These are phyloP conservation scores for Limnanthes douglasii DNA, from an alignment of 345 rosid genomes.

Conservation along the genomic window DNA sequence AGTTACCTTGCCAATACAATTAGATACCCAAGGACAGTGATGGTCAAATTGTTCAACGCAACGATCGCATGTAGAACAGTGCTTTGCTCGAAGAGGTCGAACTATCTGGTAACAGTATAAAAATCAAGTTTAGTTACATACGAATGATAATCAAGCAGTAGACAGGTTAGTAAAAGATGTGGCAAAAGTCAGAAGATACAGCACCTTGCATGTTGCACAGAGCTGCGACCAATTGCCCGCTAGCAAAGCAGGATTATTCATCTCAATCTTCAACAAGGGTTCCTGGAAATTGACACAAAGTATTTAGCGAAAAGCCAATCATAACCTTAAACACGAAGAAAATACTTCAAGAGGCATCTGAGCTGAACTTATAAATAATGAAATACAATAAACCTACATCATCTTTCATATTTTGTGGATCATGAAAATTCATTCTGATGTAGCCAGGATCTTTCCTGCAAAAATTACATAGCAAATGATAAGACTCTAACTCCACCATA, in stretches of 20 bases:
- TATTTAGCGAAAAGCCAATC: conserved; percentile 5
- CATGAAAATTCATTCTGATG: conserved; percentile 68
- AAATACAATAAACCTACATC: conserved; percentile 39
- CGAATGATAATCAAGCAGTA: conserved; percentile 1
- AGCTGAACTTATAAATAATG: conserved; percentile 2
- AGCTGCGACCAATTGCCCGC: conserved; percentile 98
- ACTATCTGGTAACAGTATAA: conserved; percentile 42
- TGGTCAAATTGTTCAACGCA: conserved; percentile 99
- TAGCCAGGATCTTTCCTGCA: conserved; percentile 95
- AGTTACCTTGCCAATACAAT: conserved; percentile 92
- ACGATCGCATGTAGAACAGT: conserved; percentile 86
- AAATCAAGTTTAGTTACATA: conserved; percentile 5
- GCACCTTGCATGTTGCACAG: conserved; percentile 97
- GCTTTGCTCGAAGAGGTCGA: conserved; percentile 96
- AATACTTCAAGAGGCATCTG: neutral
- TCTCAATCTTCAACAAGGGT: conserved; percentile 82
- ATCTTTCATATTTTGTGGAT: conserved; percentile 79
- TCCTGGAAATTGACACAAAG: conserved; percentile 44
- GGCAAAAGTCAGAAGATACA: conserved; percentile 3
- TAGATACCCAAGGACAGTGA: conserved; percentile 98
- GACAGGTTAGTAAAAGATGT: neutral
- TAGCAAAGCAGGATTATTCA: conserved; percentile 82
- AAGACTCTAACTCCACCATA: too few species aligned
- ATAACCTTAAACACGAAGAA: conserved; percentile 4
- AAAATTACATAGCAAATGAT: too few species aligned